Evolutionary conservation across 805 yeast species (phyloP).

Genomic region (Sungouiozyma ichnusensis): DNA sequence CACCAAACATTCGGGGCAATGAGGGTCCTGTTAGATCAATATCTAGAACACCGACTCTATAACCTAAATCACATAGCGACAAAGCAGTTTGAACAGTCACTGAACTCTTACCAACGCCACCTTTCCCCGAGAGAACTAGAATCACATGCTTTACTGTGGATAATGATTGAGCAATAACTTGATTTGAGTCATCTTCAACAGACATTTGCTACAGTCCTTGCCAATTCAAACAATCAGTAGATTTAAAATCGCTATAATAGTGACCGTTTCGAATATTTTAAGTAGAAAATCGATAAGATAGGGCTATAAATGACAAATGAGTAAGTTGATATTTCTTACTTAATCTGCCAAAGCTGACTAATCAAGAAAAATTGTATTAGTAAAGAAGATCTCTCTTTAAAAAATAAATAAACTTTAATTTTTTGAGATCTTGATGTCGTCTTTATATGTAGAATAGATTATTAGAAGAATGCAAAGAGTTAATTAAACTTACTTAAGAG

Average conservation of each 20-base stretch:
- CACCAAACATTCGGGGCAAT: conserved; percentile 90
- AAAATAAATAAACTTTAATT: not conserved
- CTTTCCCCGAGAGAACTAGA: conserved; percentile 83
- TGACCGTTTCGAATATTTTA: not conserved
- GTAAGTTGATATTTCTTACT: not conserved
- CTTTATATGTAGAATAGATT: too few species aligned
- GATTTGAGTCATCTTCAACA: conserved; percentile 5
- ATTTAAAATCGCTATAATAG: not conserved
- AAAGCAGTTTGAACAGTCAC: conserved; percentile 90
- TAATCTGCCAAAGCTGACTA: not conserved
- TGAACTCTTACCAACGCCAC: conserved; percentile 96
- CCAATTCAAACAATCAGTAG: not conserved
- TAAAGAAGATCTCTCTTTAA: too few species aligned
- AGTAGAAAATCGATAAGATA: too few species aligned
- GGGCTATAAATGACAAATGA: too few species aligned
- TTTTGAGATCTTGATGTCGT: not conserved
- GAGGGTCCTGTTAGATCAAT: conserved; percentile 97
- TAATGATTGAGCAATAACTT: conserved; percentile 28
- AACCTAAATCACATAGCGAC: conserved; percentile 59
- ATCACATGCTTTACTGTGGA: conserved; percentile 62
- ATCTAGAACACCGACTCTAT: conserved; percentile 86
- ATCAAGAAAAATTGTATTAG: too few species aligned
- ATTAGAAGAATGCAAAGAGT: not conserved
- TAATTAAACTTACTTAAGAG: not conserved
- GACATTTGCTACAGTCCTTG: too few species aligned